Conservation (phyloP, 2,329 filamentous ascomycete genomes). For the Aspergillus hiratsukae region DNA sequence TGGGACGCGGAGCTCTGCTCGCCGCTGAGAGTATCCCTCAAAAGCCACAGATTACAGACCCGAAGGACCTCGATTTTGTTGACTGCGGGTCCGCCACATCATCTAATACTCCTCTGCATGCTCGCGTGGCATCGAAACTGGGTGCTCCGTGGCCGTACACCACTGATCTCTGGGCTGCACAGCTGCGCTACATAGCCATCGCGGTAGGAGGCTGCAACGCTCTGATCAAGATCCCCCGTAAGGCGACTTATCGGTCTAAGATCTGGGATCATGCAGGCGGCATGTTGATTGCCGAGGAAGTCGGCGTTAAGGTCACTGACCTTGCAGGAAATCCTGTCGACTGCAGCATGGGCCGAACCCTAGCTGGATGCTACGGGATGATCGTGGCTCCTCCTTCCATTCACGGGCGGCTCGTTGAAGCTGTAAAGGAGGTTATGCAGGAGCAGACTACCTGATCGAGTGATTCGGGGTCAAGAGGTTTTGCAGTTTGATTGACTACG, state of each 20-base stretch:
- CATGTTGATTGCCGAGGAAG: slow-evolving; percentile 48
- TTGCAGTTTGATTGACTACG: neutral
- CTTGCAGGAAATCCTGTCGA: slow-evolving; percentile 48
- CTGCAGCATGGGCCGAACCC: slow-evolving; percentile 40
- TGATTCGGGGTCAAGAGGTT: neutral
- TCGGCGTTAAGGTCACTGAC: slow-evolving; percentile 49
- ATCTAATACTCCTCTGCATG: slow-evolving; percentile 37
- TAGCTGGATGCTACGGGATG: slow-evolving; percentile 39
- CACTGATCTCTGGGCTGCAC: slow-evolving; percentile 49
- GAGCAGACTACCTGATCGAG: neutral
- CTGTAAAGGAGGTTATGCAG: slow-evolving; percentile 22
- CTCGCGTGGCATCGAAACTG: slow-evolving; percentile 37
- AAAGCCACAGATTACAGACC: slow-evolving; percentile 19
- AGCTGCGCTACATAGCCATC: slow-evolving; percentile 52
- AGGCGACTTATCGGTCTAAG: slow-evolving; percentile 42
- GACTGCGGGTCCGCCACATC: slow-evolving; percentile 38
- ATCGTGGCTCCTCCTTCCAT: slow-evolving; percentile 38
- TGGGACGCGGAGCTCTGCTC: slow-evolving; percentile 32
- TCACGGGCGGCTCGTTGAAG: slow-evolving; percentile 30
- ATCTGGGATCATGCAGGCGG: slow-evolving; percentile 57
- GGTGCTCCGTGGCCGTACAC: slow-evolving; percentile 44
- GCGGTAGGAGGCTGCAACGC: slow-evolving; percentile 48
- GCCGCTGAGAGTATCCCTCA: slow-evolving; percentile 28
- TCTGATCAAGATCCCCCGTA: slow-evolving; percentile 46
- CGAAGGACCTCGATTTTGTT: slow-evolving; percentile 41